phyloP scores from a whole-genome alignment of 2,329 filamentous ascomycete genomes.

The Trichophyton benhamiae region DNA sequence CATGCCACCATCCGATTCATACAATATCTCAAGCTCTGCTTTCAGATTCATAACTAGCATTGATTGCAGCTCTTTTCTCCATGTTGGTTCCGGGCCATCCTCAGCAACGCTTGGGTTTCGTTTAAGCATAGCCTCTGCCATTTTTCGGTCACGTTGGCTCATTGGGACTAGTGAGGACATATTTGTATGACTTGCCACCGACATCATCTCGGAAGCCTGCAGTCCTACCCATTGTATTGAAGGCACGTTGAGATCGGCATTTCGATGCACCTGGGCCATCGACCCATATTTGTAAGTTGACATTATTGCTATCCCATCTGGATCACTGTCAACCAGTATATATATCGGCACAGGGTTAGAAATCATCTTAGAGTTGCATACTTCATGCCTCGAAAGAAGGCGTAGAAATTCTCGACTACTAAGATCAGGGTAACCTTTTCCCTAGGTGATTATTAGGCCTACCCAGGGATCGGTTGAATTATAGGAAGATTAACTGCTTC shows the following conservation, averaged over 20 bases:
- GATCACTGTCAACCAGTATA: constrained; percentile 48
- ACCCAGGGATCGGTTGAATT: not conserved
- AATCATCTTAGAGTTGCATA: not conserved
- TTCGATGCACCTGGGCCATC: constrained; percentile 43
- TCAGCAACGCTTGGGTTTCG: constrained; percentile 32
- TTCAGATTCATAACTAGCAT: constrained; percentile 53
- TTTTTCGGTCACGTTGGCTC: constrained; percentile 43
- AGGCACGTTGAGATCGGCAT: constrained; percentile 34
- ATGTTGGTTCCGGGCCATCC: constrained; percentile 33
- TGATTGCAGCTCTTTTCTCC: constrained; percentile 43
- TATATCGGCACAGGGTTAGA: constrained; percentile 28
- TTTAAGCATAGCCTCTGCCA: constrained; percentile 42
- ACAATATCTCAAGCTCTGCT: constrained; percentile 48
- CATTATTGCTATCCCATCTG: constrained; percentile 51
- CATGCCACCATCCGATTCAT: constrained; percentile 31
- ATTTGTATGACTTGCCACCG: constrained; percentile 15
- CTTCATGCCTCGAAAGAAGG: constrained; percentile 24
- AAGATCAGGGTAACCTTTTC: constrained; percentile 54
- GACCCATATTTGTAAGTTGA: constrained; percentile 54
- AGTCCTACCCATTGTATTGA: constrained; percentile 48
- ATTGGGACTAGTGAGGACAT: constrained; percentile 34
- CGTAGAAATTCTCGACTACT: constrained; percentile 44
- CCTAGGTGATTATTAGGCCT: constrained; percentile 27
- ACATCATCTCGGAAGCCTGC: constrained; percentile 28
- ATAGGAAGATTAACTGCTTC: constrained; percentile 10